A percentile compares a stretch with the other conserved stretches of the same genome.
Conservation (phyloP, 768 basidiomycete genomes). For the Exsudoporus frostii region DNA sequence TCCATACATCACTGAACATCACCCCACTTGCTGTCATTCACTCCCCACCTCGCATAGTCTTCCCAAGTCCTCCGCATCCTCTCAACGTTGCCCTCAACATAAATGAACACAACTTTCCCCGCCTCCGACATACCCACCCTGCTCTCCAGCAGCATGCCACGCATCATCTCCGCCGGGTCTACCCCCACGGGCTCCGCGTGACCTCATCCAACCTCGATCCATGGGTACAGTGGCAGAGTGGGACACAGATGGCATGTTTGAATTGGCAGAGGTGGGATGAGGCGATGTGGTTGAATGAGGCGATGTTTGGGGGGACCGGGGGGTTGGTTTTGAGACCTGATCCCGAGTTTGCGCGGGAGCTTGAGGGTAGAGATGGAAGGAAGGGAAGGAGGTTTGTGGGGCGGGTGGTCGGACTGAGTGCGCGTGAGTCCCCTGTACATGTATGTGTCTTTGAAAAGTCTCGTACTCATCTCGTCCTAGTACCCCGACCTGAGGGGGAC, state of each 20-base stretch:
- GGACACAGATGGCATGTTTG: slow-evolving; percentile 54
- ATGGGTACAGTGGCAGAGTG: slow-evolving; percentile 50
- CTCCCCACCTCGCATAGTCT: background rate
- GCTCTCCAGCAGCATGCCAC: slow-evolving; percentile 42
- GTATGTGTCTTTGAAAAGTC: background rate
- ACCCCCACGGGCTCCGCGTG: slow-evolving; percentile 55
- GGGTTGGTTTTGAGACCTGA: slow-evolving; percentile 56
- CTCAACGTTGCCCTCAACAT: slow-evolving; percentile 58
- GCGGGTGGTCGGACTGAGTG: slow-evolving; percentile 44
- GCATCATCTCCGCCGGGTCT: slow-evolving; percentile 51
- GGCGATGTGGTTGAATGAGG: slow-evolving; percentile 61
- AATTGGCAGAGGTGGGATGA: slow-evolving; percentile 64
- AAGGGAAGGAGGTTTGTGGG: slow-evolving; percentile 21
- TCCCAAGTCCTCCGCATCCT: slow-evolving; percentile 18
- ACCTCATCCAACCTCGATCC: slow-evolving; percentile 54
- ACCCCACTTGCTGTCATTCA: background rate
- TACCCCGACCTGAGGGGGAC: slow-evolving; percentile 43
- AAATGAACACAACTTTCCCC: slow-evolving; percentile 48
- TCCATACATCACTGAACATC: background rate
- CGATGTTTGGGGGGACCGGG: slow-evolving; percentile 52
- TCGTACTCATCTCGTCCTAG: slow-evolving; percentile 23
- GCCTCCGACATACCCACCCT: slow-evolving; percentile 36
- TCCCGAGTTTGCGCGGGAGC: slow-evolving; percentile 14
- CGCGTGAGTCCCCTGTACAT: slow-evolving; percentile 31
- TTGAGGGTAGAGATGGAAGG: background rate